Evolutionary conservation across 139 green algal species (phyloP), one percentile per base, ranked within the genome.

Genomic region (Haematococcus lacustris): DNA sequence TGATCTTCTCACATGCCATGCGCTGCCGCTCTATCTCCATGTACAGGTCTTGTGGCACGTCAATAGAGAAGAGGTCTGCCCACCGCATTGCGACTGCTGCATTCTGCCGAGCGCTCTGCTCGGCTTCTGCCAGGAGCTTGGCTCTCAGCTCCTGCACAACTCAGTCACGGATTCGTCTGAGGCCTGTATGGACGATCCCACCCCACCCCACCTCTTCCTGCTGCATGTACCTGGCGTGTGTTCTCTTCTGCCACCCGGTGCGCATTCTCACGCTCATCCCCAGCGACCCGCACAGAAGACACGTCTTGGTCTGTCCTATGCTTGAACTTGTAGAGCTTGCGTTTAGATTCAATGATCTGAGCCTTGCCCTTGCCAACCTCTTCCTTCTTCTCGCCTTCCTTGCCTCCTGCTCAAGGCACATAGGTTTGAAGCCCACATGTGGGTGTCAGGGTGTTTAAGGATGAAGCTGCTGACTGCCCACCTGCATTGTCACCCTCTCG

Each of bases 111-210:
- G 85, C 86, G 37, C 81, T 88, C 25, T 83, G 61, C 71, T 95
- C 90, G n/a, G 88, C 88, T 69, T 93, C 90, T 7, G 74, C 75
- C 26, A 93, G 78, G 62, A 95, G 82, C 74, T 89, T 90, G 38
- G 73, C 65, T 5, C 88, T 77, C 62, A 95, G 71, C 17, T 88
- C 83, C 84, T 93, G 81, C 32, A 3, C 38, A 60, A 3, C 25
- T 38, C 6, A n/a, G n/a, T n/a, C n/a, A n/a, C n/a, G n/a, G n/a
- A n/a, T n/a, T n/a, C n/a, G n/a, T n/a, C n/a, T n/a, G n/a, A n/a
- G n/a, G n/a, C n/a, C n/a, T n/a, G n/a, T n/a, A n/a, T n/a, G n/a
- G n/a, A n/a, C n/a, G n/a, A n/a, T n/a, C n/a, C n/a, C n/a, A n/a
- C n/a, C n/a, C n/a, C n/a, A n/a, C n/a, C n/a, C n/a, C n/a, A n/a